Evolutionary conservation across 306 rosid genomes (phyloP).

Genomic region (Pterocarpus macrocarpus): DNA sequence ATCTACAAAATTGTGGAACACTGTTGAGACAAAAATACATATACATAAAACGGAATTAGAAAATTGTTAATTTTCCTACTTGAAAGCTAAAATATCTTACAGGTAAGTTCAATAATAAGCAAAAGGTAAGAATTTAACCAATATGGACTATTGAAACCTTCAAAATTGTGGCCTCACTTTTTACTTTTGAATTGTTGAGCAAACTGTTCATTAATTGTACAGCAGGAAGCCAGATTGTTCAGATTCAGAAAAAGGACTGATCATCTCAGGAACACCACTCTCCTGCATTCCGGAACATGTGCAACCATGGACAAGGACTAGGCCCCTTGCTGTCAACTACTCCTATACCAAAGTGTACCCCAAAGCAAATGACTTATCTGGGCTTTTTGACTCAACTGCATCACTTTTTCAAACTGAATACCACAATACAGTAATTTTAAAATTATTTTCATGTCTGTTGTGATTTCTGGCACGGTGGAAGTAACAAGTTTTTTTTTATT

Average conservation of each 20-base stretch:
- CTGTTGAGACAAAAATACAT: neutral
- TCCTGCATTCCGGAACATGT: neutral
- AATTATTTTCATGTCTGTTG: too few relatives aligned
- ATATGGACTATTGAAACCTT: neutral
- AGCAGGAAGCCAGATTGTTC: neutral
- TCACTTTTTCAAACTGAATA: too few relatives aligned
- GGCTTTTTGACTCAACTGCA: too few relatives aligned
- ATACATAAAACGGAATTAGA: neutral
- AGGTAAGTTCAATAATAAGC: neutral
- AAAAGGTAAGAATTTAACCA: neutral
- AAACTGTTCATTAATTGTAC: slow-evolving; percentile 3
- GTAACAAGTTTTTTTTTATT: too few relatives aligned
- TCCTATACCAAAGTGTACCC: slow-evolving; percentile 40
- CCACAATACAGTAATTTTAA: too few relatives aligned
- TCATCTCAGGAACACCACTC: slow-evolving; percentile 3
- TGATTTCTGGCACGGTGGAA: too few relatives aligned
- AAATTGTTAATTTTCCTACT: neutral
- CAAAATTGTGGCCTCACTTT: neutral
- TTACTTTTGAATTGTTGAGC: neutral
- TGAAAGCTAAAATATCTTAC: neutral
- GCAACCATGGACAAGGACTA: too few relatives aligned
- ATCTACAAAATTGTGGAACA: neutral
- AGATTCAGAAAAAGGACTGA: neutral
- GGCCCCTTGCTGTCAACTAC: neutral
- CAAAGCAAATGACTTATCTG: slow-evolving; percentile 53